A percentile compares a stretch with the other conserved stretches of the same genome.
These are phyloP conservation scores for Kwoniella sp. DNA, from an alignment of 768 basidiomycete genomes.

Conservation along the genomic window DNA sequence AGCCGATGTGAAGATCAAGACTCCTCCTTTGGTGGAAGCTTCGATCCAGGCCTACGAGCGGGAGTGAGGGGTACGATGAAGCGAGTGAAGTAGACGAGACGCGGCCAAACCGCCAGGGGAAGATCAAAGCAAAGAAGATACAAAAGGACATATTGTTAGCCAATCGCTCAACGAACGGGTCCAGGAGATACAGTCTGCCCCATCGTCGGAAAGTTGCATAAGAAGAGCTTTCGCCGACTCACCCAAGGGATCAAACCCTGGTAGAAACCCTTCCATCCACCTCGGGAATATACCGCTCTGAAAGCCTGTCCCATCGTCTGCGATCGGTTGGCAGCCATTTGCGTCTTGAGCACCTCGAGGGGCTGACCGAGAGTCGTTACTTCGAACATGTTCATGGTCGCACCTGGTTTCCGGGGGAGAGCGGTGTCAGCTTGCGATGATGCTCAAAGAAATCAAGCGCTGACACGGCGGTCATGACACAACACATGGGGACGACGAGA, in stretches of 20 bases:
- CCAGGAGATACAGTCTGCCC: too few relatives aligned
- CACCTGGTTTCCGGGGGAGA: too few relatives aligned
- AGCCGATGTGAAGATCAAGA: conserved; percentile 91
- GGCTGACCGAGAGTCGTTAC: conserved; percentile 98
- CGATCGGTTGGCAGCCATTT: conserved; percentile 96
- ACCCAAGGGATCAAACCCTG: conserved; percentile 99
- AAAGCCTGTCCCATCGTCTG: conserved; percentile 88
- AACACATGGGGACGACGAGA: conserved; percentile 7
- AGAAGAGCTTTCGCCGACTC: too few relatives aligned
- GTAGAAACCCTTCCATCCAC: conserved; percentile 86
- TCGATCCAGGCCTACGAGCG: conserved; percentile 90
- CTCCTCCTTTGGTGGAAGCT: conserved; percentile 96
- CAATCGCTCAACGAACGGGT: too few relatives aligned
- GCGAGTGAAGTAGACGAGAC: neutral
- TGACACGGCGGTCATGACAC: neutral
- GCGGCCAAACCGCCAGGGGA: neutral
- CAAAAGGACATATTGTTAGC: neutral
- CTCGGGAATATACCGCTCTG: conserved; percentile 84
- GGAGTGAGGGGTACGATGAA: neutral
- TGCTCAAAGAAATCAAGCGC: conserved; percentile 1
- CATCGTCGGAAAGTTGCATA: too few relatives aligned
- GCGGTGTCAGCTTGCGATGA: neutral
- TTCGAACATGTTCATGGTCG: conserved; percentile 91
- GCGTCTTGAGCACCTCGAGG: conserved; percentile 95
- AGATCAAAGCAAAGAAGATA: neutral